Evolutionary conservation across 441 rosid species (phyloP).

Genomic region (Aquilaria agallochum): DNA sequence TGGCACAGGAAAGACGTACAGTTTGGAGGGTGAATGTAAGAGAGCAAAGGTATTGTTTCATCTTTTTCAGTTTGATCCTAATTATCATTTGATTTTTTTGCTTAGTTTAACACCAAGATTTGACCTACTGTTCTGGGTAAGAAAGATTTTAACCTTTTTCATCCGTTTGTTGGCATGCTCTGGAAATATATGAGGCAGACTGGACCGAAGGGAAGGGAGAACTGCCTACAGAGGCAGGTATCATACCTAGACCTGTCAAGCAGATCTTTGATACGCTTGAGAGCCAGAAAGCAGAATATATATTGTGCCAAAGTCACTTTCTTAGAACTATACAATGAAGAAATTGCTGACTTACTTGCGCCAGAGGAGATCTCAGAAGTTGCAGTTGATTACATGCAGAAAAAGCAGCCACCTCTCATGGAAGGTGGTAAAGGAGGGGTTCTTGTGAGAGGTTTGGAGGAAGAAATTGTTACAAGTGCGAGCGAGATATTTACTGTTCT

Average conservation of each 20-base stretch:
- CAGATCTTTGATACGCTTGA: constrained; percentile 97
- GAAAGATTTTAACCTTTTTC: no score
- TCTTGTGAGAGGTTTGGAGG: constrained; percentile 94
- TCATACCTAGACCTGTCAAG: constrained; percentile 90
- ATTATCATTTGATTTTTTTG: not conserved
- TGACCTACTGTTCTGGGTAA: constrained; percentile 3
- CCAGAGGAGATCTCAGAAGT: constrained; percentile 87
- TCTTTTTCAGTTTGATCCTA: not conserved
- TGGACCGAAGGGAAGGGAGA: constrained; percentile 54
- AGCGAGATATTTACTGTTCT: constrained; percentile 86
- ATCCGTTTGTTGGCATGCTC: not conserved
- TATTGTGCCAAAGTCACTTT: constrained; percentile 85
- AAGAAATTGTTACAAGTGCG: constrained; percentile 94
- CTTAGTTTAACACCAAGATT: not conserved
- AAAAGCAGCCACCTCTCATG: constrained; percentile 90
- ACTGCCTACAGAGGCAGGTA: constrained; percentile 89
- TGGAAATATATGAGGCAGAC: constrained; percentile 38
- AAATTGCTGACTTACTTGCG: constrained; percentile 92
- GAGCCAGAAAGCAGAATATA: constrained; percentile 95
- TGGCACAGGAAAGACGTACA: constrained; percentile 95
- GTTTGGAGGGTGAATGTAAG: constrained; percentile 99
- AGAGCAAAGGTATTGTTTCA: constrained; percentile 58
- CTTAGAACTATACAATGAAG: constrained; percentile 91
- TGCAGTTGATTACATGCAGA: constrained; percentile 74
- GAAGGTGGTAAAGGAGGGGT: constrained; percentile 99